These are phyloP conservation scores for Terana coerulea DNA, from an alignment of 768 basidiomycete species.

Conservation along the genomic window DNA sequence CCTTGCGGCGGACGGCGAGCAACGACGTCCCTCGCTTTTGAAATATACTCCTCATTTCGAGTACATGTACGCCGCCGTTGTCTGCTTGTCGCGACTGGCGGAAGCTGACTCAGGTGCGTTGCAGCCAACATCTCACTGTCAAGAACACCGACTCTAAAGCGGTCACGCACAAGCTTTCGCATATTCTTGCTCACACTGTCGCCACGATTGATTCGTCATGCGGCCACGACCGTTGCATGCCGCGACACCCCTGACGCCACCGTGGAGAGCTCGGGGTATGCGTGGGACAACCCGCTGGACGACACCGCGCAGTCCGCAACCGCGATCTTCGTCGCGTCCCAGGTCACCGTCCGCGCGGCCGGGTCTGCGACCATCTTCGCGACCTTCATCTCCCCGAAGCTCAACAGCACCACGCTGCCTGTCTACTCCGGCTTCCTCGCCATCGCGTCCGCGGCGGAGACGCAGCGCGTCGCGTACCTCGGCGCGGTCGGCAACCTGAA, in stretches of 20 bases:
- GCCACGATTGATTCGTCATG: slow-evolving; percentile 32
- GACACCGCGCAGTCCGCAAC: slow-evolving; percentile 40
- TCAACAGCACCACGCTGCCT: slow-evolving; percentile 44
- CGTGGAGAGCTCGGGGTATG: slow-evolving; percentile 40
- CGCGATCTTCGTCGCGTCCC: slow-evolving; percentile 39
- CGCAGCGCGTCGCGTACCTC: slow-evolving; percentile 41
- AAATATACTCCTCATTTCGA: slow-evolving; percentile 57
- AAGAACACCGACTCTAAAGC: slow-evolving; percentile 40
- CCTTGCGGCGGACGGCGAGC: too few species aligned
- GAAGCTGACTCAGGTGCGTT: not conserved
- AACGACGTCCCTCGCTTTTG: too few species aligned
- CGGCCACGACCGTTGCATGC: not conserved
- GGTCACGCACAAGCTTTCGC: slow-evolving; percentile 43
- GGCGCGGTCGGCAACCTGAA: slow-evolving; percentile 39
- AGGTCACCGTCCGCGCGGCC: slow-evolving; percentile 43
- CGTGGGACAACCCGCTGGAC: slow-evolving; percentile 47
- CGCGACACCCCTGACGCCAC: too few species aligned
- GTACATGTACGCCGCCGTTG: slow-evolving; percentile 34
- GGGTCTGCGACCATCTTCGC: slow-evolving; percentile 36
- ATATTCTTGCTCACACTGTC: slow-evolving; percentile 54
- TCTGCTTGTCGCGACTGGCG: slow-evolving; percentile 2
- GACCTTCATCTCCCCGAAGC: slow-evolving; percentile 40
- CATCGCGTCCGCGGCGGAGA: slow-evolving; percentile 29
- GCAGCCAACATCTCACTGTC: slow-evolving; percentile 46
- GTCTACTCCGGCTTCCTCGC: slow-evolving; percentile 57